These are phyloP conservation scores for Lagerstroemia speciosa DNA, from an alignment of 345 rosid species.

Conservation along the genomic window DNA sequence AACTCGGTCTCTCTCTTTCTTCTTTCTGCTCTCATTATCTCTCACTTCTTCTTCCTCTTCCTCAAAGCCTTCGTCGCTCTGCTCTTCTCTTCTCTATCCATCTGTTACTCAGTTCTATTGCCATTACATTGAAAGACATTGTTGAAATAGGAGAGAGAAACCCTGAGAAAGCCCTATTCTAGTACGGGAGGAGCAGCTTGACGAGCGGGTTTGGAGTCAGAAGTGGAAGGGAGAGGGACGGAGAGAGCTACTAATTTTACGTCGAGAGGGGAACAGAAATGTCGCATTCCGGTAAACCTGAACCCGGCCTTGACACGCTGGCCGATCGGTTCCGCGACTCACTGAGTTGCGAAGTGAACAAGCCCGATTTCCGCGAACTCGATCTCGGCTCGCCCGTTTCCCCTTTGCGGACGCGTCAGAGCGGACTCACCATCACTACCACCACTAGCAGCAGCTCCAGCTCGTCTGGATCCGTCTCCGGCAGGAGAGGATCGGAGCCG, in stretches of 20 bases:
- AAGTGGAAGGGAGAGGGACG: slow-evolving; percentile 2
- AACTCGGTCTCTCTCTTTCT: slow-evolving; percentile 5
- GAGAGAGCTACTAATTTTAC: slow-evolving; percentile 1
- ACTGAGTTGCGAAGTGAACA: slow-evolving; percentile 47
- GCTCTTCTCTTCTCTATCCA: slow-evolving; percentile 4
- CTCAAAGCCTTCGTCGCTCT: neutral
- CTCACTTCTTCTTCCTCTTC: neutral
- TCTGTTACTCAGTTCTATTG: slow-evolving; percentile 10
- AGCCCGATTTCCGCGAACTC: slow-evolving; percentile 66
- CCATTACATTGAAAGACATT: slow-evolving; percentile 26
- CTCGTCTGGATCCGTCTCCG: slow-evolving; percentile 78
- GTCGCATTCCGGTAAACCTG: slow-evolving; percentile 57
- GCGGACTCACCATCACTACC: too few species aligned
- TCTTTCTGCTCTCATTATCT: neutral
- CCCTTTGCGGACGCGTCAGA: slow-evolving; percentile 10
- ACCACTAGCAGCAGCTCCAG: slow-evolving; percentile 48
- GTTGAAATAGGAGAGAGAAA: slow-evolving; percentile 8
- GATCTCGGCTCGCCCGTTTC: slow-evolving; percentile 90
- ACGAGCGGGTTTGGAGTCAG: neutral
- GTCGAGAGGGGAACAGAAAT: slow-evolving; percentile 19
- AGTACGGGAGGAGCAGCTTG: neutral
- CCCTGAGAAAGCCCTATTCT: slow-evolving; percentile 1
- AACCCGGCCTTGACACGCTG: slow-evolving; percentile 21
- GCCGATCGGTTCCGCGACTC: slow-evolving; percentile 45
- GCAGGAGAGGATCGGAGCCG: slow-evolving; percentile 28